phyloP scores from a whole-genome alignment of 2,329 filamentous ascomycete genomes.

The Ceratocystis colombiana region DNA sequence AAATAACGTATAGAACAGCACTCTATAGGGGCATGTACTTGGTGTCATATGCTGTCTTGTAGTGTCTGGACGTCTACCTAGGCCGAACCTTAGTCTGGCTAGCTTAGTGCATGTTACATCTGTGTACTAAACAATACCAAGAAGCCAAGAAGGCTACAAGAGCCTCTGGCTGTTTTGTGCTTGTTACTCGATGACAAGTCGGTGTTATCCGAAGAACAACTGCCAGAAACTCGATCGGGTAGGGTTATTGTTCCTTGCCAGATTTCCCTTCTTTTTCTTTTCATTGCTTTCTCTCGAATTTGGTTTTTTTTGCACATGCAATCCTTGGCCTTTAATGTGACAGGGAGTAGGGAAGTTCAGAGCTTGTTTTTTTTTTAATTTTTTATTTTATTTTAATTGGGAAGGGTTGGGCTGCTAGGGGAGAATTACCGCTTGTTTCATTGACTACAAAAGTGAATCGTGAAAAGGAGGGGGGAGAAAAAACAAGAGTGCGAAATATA shows the following conservation, averaged over 20 bases:
- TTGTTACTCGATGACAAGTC: slow-evolving; percentile 1
- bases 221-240: slow-evolving; percentile 12
- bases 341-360: too few relatives aligned
- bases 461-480: too few relatives aligned
- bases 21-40: neutral
- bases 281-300: neutral
- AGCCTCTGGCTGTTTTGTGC: slow-evolving; percentile 1
- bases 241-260: neutral
- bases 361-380: too few relatives aligned
- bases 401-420: too few relatives aligned
- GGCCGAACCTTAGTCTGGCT: neutral
- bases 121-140: neutral
- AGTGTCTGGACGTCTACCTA: neutral
- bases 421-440: too few relatives aligned
- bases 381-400: too few relatives aligned
- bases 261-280: neutral
- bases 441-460: too few relatives aligned
- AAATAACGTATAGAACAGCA: too few relatives aligned
- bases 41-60: neutral
- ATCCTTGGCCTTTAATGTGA: too few relatives aligned
- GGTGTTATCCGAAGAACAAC: slow-evolving; percentile 9
- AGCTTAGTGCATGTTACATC: neutral
- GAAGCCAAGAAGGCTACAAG: neutral
- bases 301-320: too few relatives aligned
- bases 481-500: neutral